A percentile compares a stretch with the other conserved stretches of the same genome.
phyloP scores from a whole-genome alignment of 2,329 filamentous ascomycete genomes.

The Apiospora marii region DNA sequence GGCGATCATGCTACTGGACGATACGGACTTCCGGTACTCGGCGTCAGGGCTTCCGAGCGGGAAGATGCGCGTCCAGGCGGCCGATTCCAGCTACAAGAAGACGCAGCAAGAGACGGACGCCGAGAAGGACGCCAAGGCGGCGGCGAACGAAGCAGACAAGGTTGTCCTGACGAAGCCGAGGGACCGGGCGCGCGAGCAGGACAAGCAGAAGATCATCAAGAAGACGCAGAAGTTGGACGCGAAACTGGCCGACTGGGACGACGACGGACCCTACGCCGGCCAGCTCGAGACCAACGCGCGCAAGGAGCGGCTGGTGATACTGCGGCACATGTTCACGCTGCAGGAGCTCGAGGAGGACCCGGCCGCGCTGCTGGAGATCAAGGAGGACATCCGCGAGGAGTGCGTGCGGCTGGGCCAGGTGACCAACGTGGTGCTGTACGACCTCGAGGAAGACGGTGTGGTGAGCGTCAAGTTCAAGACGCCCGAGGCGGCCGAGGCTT shows the following conservation, averaged over 20 bases:
- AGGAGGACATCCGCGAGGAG: slow-evolving; percentile 91
- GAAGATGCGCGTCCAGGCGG: slow-evolving; percentile 81
- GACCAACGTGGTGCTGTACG: slow-evolving; percentile 90
- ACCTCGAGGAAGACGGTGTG: slow-evolving; percentile 84
- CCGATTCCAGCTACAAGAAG: slow-evolving; percentile 92
- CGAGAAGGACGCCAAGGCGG: slow-evolving; percentile 30
- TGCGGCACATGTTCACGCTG: slow-evolving; percentile 94
- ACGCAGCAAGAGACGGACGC: slow-evolving; percentile 68
- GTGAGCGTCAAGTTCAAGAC: slow-evolving; percentile 84
- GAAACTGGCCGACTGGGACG: slow-evolving; percentile 93
- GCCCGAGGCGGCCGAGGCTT: slow-evolving; percentile 73
- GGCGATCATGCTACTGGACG: slow-evolving; percentile 82
- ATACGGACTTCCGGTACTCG: slow-evolving; percentile 78
- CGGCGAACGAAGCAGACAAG: slow-evolving; percentile 41
- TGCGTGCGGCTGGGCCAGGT: slow-evolving; percentile 86
- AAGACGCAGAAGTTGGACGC: slow-evolving; percentile 92
- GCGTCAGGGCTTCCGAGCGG: slow-evolving; percentile 61
- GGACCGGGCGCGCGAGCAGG: slow-evolving; percentile 62
- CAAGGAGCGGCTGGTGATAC: slow-evolving; percentile 83
- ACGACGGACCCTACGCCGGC: slow-evolving; percentile 73
- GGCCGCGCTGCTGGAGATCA: slow-evolving; percentile 85
- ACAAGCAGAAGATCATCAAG: slow-evolving; percentile 89
- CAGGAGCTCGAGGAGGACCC: slow-evolving; percentile 86
- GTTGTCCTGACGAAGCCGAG: slow-evolving; percentile 54
- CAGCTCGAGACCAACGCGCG: slow-evolving; percentile 58